phyloP scores from a whole-genome alignment of 768 basidiomycete genomes.

The Leccinum uliginosum region DNA sequence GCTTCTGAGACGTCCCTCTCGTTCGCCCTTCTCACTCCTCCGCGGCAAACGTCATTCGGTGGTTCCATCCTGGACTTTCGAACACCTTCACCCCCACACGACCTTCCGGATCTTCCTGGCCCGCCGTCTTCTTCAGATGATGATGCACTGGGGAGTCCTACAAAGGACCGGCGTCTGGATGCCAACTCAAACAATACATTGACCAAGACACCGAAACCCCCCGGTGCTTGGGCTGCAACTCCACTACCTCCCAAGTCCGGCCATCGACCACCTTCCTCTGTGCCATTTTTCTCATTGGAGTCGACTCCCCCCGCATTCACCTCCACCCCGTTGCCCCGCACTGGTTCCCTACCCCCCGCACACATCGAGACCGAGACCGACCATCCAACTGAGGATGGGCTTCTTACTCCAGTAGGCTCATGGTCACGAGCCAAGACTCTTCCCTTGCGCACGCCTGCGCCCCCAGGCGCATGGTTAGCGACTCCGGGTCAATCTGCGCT shows the following conservation, averaged over 20 bases:
- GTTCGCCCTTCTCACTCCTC: constrained; percentile 43
- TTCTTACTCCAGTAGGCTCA: constrained; percentile 44
- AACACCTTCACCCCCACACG: constrained; percentile 61
- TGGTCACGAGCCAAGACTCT: constrained; percentile 45
- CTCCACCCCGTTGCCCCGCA: constrained; percentile 24
- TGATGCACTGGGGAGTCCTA: constrained; percentile 33
- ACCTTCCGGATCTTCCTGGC: constrained; percentile 62
- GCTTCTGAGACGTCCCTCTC: constrained; percentile 11
- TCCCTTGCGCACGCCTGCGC: constrained; percentile 56
- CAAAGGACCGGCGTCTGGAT: constrained; percentile 14
- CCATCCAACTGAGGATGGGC: constrained; percentile 20
- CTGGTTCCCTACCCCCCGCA: constrained; percentile 10
- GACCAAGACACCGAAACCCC: constrained; percentile 43
- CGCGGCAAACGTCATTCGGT: constrained; percentile 38
- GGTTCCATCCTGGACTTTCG: constrained; percentile 46
- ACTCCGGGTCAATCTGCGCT: constrained; percentile 44
- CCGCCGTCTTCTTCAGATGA: constrained; percentile 56
- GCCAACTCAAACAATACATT: constrained; percentile 27
- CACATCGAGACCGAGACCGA: constrained; percentile 16
- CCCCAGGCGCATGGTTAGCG: constrained; percentile 62
- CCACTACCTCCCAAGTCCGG: constrained; percentile 27
- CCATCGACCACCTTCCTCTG: constrained; percentile 17
- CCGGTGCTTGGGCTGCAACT: constrained; percentile 43
- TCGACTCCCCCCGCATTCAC: constrained; percentile 23
- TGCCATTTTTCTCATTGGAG: constrained; percentile 17